Conservation (phyloP, 768 basidiomycete species). For the Strobilomyces dryophilus region DNA sequence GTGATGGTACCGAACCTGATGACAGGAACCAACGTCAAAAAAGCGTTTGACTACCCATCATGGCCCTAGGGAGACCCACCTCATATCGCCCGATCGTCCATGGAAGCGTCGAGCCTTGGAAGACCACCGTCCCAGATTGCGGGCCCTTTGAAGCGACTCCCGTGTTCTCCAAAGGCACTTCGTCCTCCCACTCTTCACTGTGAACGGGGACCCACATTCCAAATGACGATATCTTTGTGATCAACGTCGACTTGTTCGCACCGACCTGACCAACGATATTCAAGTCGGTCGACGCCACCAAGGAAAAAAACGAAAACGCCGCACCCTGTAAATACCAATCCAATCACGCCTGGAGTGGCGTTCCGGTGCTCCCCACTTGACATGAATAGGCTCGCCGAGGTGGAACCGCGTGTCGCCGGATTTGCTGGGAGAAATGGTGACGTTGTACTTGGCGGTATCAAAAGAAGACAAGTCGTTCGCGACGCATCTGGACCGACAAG, state of each 20-base stretch:
- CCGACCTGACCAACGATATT: slow-evolving; percentile 53
- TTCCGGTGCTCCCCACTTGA: slow-evolving; percentile 84
- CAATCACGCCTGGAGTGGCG: slow-evolving; percentile 91
- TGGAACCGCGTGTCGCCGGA: slow-evolving; percentile 64
- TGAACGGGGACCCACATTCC: slow-evolving; percentile 95
- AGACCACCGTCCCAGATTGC: slow-evolving; percentile 63
- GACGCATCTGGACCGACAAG: slow-evolving; percentile 53
- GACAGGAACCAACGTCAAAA: slow-evolving; percentile 2
- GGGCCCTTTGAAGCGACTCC: slow-evolving; percentile 33
- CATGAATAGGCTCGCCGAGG: slow-evolving; percentile 83
- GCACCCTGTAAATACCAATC: slow-evolving; percentile 88
- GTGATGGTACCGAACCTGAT: slow-evolving; percentile 85
- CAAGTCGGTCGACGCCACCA: neutral
- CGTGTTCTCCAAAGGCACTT: slow-evolving; percentile 54
- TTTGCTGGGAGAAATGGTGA: slow-evolving; percentile 53
- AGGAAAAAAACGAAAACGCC: slow-evolving; percentile 9
- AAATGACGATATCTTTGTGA: slow-evolving; percentile 80
- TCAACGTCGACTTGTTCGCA: slow-evolving; percentile 76
- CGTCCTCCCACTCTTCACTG: slow-evolving; percentile 91
- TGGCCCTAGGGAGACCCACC: slow-evolving; percentile 25
- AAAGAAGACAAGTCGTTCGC: slow-evolving; percentile 76
- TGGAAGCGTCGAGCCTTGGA: slow-evolving; percentile 76
- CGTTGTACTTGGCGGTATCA: slow-evolving; percentile 75
- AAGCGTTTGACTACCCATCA: neutral
- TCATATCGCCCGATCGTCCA: slow-evolving; percentile 89